These are phyloP conservation scores for Monascus purpureus DNA, from an alignment of 495 filamentous ascomycete genomes.

Conservation along the genomic window DNA sequence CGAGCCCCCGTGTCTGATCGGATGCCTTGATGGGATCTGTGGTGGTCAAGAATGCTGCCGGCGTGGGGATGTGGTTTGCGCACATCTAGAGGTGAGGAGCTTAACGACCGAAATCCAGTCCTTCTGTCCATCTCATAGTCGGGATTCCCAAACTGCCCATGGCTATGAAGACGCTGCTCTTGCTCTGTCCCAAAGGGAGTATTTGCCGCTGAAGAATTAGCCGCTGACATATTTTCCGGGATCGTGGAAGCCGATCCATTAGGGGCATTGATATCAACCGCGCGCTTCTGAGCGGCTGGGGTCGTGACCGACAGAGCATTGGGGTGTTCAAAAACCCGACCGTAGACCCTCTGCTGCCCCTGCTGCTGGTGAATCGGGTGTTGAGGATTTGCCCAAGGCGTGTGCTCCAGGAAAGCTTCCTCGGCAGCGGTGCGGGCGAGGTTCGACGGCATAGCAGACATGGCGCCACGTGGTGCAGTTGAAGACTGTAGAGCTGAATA, in stretches of 20 bases:
- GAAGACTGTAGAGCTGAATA: slow-evolving; percentile 14
- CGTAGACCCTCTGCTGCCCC: slow-evolving; percentile 21
- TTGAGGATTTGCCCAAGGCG: slow-evolving; percentile 78
- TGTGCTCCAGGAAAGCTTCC: slow-evolving; percentile 70
- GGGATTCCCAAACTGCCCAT: slow-evolving; percentile 16
- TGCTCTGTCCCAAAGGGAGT: slow-evolving; percentile 33
- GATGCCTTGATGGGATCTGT: slow-evolving; percentile 9
- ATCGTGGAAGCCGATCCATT: slow-evolving; percentile 45
- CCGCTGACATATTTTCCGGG: slow-evolving; percentile 34
- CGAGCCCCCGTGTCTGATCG: slow-evolving; percentile 10
- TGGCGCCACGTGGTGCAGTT: slow-evolving; percentile 13
- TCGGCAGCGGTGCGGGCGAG: slow-evolving; percentile 45
- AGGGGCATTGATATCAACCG: slow-evolving; percentile 36
- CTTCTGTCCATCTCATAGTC: slow-evolving; percentile 27
- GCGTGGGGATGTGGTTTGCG: slow-evolving; percentile 27
- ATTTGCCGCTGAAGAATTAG: slow-evolving; percentile 31
- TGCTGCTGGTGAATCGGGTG: slow-evolving; percentile 55
- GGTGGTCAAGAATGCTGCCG: slow-evolving; percentile 13
- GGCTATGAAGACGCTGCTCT: slow-evolving; percentile 13
- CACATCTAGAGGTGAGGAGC: slow-evolving; percentile 30
- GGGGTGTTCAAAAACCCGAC: slow-evolving; percentile 15
- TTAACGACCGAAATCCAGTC: slow-evolving; percentile 28
- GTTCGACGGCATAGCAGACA: slow-evolving; percentile 26
- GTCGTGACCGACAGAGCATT: slow-evolving; percentile 31
- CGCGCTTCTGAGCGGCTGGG: slow-evolving; percentile 37